Evolutionary conservation across 2,329 filamentous ascomycete species (phyloP).

Genomic region (Beauveria medogensis): DNA sequence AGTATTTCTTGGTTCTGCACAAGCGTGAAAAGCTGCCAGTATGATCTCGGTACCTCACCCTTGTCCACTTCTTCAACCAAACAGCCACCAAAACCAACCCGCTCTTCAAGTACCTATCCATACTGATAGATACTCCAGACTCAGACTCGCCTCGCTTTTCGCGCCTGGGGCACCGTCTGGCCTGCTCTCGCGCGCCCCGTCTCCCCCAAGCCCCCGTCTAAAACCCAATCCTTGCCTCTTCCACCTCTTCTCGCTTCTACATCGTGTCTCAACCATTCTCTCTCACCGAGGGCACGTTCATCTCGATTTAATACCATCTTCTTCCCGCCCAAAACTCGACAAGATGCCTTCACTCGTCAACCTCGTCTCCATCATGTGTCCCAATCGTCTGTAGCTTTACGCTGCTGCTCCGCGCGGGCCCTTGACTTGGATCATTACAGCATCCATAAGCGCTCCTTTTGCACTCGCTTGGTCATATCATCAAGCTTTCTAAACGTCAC

Average conservation of each 20-base stretch:
- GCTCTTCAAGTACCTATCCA: neutral
- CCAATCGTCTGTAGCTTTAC: conserved; percentile 14
- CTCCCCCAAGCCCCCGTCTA: neutral
- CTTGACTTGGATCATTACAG: conserved; percentile 4
- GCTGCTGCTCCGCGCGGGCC: conserved; percentile 10
- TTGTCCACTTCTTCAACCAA: neutral
- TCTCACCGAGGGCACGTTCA: conserved; percentile 5
- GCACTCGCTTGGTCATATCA: neutral
- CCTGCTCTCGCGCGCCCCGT: neutral
- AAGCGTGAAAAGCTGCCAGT: neutral
- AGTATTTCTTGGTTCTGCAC: neutral
- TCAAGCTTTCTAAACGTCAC: neutral
- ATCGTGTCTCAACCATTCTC: conserved; percentile 7
- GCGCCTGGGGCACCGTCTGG: neutral
- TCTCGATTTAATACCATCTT: neutral
- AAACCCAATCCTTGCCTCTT: conserved; percentile 2
- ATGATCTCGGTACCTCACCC: neutral
- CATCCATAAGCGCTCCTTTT: neutral
- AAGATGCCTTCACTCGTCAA: conserved; percentile 18
- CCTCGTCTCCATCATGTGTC: conserved; percentile 15
- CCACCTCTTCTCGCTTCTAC: neutral
- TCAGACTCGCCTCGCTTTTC: neutral
- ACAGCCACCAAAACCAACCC: neutral
- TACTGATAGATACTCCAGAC: neutral
- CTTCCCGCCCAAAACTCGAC: conserved; percentile 7